These are phyloP conservation scores for Metschnikowia reukaufii DNA, from an alignment of 805 yeast genomes.

Conservation along the genomic window DNA sequence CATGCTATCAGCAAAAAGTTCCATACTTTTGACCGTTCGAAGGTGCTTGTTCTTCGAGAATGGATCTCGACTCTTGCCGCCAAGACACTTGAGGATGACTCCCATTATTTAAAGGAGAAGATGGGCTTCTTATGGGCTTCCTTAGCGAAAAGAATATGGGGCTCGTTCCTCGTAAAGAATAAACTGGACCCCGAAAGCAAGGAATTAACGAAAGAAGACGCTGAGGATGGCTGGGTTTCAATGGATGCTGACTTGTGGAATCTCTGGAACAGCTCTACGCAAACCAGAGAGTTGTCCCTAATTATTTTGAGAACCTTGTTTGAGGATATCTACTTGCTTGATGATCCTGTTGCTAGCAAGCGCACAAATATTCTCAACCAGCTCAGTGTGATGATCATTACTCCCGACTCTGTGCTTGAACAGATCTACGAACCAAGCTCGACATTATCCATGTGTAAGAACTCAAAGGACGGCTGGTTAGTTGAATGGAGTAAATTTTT, in stretches of 20 bases:
- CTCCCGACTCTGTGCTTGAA: constrained; percentile 65
- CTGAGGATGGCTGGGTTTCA: constrained; percentile 71
- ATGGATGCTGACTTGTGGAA: constrained; percentile 79
- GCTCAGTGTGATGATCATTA: constrained; percentile 77
- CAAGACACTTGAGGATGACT: constrained; percentile 62
- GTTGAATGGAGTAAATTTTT: constrained; percentile 57
- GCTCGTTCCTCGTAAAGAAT: constrained; percentile 53
- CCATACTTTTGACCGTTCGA: constrained; percentile 53
- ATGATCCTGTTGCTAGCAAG: constrained; percentile 85
- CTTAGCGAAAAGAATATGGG: constrained; percentile 90
- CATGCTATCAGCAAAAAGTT: constrained; percentile 63
- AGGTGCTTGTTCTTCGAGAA: constrained; percentile 65
- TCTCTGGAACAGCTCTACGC: constrained; percentile 66
- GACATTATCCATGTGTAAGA: constrained; percentile 61
- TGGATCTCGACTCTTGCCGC: constrained; percentile 83
- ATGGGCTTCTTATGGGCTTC: constrained; percentile 89
- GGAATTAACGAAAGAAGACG: constrained; percentile 40
- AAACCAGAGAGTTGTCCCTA: constrained; percentile 73
- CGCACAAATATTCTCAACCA: constrained; percentile 77
- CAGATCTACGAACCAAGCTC: constrained; percentile 64
- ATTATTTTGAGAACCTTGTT: constrained; percentile 81
- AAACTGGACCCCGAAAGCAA: constrained; percentile 27
- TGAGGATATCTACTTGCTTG: constrained; percentile 89
- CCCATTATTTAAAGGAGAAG: constrained; percentile 88
- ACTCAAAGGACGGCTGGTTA: constrained; percentile 84